Percentiles rank a stretch among this genome's conserved stretches.
Conservation (phyloP, 2,329 filamentous ascomycete species). For the Chrysosporium queenslandicum region DNA sequence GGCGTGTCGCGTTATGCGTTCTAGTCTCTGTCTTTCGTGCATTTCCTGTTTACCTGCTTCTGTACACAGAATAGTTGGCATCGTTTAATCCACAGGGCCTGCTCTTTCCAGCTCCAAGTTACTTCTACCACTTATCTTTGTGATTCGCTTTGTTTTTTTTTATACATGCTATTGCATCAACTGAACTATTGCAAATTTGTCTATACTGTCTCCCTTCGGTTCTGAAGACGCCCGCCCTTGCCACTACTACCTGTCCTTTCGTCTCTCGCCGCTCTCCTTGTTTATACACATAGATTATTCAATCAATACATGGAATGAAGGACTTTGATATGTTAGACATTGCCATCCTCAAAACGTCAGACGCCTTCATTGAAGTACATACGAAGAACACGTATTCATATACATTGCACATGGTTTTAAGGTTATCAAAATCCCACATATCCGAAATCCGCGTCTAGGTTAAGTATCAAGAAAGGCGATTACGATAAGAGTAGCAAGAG, state of each 20-base stretch:
- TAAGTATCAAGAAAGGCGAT: conserved; percentile 5
- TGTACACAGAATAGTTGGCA: conserved; percentile 1
- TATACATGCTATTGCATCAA: too few species aligned
- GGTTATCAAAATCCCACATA: not conserved
- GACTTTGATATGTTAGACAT: not conserved
- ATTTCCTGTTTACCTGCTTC: not conserved
- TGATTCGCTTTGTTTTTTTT: too few species aligned
- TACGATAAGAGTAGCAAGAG: conserved; percentile 19
- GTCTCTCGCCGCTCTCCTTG: not conserved
- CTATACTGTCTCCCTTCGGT: not conserved
- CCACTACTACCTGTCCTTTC: not conserved
- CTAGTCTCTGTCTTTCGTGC: not conserved
- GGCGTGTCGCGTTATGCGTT: not conserved
- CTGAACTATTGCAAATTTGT: not conserved
- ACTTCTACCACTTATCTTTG: too few species aligned
- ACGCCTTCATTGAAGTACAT: not conserved
- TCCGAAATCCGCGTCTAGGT: conserved; percentile 8
- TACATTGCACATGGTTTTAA: not conserved
- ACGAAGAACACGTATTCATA: not conserved
- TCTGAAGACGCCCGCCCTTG: not conserved
- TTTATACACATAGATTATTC: not conserved
- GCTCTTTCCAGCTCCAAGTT: too few species aligned
- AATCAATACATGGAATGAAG: not conserved
- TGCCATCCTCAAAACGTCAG: too few species aligned
- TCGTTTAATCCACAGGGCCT: not conserved